Base-by-base conservation (phyloP, 1,139 yeast species). In the Taphrina confusa region DNA sequence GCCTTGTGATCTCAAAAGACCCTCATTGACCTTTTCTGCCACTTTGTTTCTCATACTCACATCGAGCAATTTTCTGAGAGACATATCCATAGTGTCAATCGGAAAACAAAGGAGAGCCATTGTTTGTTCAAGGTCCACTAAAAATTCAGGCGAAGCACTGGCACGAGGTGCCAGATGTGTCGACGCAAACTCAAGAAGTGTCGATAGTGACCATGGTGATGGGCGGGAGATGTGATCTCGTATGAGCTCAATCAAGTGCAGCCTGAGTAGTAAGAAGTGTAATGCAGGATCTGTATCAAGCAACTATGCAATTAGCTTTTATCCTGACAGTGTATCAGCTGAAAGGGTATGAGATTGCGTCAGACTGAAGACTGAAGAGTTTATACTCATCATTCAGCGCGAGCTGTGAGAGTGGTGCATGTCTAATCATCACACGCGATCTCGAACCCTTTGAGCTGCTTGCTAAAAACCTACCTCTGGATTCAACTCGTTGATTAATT, bases 21-120 rank as follows among this genome's bases (percentile, higher is more conserved):
- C 72, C 39, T 68, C 67, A 61, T 75, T 75, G 33, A 75, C 77
- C 4, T 69, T 65, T 6, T 69, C 66, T 1, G 78, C 78, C 11
- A 75, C 73, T 12, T 66, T 66, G n/a, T 66, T 64, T 5, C 78
- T 66, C 60, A 73, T 64, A 40, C 68, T 67, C 14, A 71, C 61
- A 62, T 72, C 75, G 69, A 74, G 44, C 64, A 42, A 74, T 66
- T 34, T 69, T 72, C 37, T 66, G 63, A 34, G 73, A 61, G 51
- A 69, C 68, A n/a, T 73, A 71, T 1, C 54, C 39, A 46, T 49
- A 12, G 66, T 61, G 14, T 72, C 71, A 0, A 68, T 68, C 3
- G 77, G 74, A 62, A 74, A 74, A 58, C 78, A 75, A 36, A 75
- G 63, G 37, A 75, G 65, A 2, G 78, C 76, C 77, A 75, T 73